These are phyloP conservation scores for Eleusine coracana DNA, from an alignment of 176 grass and related monocot genomes.

Conservation along the genomic window DNA sequence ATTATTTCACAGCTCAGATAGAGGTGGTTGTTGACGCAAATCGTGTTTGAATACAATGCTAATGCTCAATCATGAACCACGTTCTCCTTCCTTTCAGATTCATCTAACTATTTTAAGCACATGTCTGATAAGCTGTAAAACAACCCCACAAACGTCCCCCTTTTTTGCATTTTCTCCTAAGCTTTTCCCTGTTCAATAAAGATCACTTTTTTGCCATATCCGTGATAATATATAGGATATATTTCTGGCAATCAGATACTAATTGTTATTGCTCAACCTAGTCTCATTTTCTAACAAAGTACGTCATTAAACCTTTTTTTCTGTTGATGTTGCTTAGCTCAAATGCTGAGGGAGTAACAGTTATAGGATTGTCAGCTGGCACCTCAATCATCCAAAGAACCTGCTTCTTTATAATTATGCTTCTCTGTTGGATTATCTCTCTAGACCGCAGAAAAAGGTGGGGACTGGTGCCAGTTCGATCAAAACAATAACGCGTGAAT, in stretches of 20 bases:
- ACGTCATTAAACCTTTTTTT: neutral
- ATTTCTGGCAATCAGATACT: neutral
- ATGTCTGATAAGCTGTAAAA: constrained; percentile 21
- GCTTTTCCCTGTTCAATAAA: neutral
- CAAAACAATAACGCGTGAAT: neutral
- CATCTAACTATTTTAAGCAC: neutral
- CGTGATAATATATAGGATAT: neutral
- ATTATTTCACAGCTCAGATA: neutral
- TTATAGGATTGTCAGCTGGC: neutral
- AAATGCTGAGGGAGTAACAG: neutral
- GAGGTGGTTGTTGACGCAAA: neutral
- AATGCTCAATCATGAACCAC: constrained; percentile 7
- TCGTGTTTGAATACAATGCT: neutral
- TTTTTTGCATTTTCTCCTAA: neutral
- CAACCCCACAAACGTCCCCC: neutral
- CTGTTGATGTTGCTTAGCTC: neutral
- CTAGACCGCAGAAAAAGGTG: neutral
- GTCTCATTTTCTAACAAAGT: neutral
- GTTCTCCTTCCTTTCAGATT: neutral
- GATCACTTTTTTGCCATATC: neutral
- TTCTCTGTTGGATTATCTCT: neutral
- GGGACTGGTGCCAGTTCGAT: neutral
- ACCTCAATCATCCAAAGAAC: constrained; percentile 6
- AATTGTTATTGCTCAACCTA: too few relatives aligned
- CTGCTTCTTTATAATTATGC: neutral